Conservation (phyloP, 2,329 filamentous ascomycete species). For the Aspergillus novofumigatus region DNA sequence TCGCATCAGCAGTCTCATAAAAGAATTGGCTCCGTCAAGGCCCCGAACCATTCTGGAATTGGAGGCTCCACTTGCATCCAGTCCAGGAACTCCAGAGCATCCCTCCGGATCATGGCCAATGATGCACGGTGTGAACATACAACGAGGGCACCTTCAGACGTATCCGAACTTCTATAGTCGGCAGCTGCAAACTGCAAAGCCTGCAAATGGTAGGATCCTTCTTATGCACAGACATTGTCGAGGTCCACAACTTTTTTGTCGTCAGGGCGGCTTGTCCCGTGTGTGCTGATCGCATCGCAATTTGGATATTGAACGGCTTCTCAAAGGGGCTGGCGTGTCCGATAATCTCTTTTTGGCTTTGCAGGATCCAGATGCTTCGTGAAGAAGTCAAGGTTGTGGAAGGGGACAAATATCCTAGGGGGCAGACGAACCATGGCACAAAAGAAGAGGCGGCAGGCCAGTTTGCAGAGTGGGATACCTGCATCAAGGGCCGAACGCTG, state of each 20-base stretch:
- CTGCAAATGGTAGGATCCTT: too few species aligned
- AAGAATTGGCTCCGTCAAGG: too few species aligned
- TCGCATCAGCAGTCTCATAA: too few species aligned
- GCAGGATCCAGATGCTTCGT: not conserved
- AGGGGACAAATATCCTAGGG: too few species aligned
- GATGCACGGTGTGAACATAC: too few species aligned
- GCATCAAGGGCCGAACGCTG: not conserved
- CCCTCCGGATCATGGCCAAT: too few species aligned
- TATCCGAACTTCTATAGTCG: too few species aligned
- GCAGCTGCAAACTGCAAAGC: too few species aligned
- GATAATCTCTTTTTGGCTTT: not conserved
- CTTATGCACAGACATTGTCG: not conserved
- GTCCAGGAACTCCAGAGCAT: too few species aligned
- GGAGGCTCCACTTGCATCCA: too few species aligned
- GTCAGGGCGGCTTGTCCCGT: not conserved
- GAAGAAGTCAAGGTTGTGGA: not conserved
- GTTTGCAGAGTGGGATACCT: not conserved
- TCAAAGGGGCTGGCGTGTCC: not conserved
- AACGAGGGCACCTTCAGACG: too few species aligned
- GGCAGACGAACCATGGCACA: not conserved
- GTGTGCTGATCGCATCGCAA: not conserved
- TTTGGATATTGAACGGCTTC: not conserved
- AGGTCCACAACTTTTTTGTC: not conserved
- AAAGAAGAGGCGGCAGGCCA: not conserved
- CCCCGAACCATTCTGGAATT: too few species aligned